Conservation (phyloP, 1,139 yeast species). For the Debaryomycetaceae sp. region DNA sequence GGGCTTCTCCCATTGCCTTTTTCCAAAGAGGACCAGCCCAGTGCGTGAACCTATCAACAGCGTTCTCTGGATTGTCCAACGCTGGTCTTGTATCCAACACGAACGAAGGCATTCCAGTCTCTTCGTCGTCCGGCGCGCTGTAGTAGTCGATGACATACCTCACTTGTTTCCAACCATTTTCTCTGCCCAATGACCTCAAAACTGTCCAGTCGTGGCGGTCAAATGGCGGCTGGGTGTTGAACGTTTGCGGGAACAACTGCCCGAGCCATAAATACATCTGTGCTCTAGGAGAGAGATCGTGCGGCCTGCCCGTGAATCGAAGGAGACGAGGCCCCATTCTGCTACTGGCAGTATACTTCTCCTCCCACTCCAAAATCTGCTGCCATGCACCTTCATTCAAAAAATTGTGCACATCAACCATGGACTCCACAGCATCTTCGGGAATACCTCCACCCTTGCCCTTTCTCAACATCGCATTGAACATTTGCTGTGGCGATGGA, state of each 20-base stretch:
- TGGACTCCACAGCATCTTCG: conserved; percentile 92
- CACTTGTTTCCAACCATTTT: conserved; percentile 49
- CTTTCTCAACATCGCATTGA: conserved; percentile 93
- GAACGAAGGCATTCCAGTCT: conserved; percentile 85
- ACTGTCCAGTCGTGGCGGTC: conserved; percentile 99
- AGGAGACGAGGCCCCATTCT: conserved; percentile 69
- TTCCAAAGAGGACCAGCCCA: conserved; percentile 44
- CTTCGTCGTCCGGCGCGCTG: conserved; percentile 86
- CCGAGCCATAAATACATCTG: conserved; percentile 64
- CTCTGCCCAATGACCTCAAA: conserved; percentile 57
- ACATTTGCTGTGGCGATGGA: conserved; percentile 99
- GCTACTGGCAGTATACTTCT: conserved; percentile 47
- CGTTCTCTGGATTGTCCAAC: conserved; percentile 62
- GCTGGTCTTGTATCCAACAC: conserved; percentile 95
- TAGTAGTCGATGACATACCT: conserved; percentile 95
- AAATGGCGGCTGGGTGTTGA: conserved; percentile 82
- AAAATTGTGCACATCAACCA: conserved; percentile 97
- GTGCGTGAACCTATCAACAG: conserved; percentile 60
- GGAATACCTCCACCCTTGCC: conserved; percentile 85
- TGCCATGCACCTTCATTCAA: conserved; percentile 98
- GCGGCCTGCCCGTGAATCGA: conserved; percentile 90
- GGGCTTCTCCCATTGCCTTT: conserved; percentile 44
- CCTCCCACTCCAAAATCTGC: conserved; percentile 91
- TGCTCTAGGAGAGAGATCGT: conserved; percentile 88
- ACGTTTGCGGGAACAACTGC: conserved; percentile 66